A percentile compares a stretch with the other conserved stretches of the same genome.
Conservation (phyloP, 305 asterid species). For the Fraxinus platypoda region DNA sequence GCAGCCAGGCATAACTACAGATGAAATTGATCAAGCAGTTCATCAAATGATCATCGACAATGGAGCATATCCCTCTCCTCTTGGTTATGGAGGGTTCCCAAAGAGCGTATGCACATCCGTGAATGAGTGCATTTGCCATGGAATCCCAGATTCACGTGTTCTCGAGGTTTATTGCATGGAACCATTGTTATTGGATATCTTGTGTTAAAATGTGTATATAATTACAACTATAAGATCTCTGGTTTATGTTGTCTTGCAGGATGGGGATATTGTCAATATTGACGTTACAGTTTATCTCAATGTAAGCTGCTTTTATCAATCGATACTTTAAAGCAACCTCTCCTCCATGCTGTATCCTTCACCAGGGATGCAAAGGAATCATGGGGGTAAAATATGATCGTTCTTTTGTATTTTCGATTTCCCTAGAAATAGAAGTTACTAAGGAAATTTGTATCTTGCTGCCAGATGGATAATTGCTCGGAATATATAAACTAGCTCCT, state of each 20-base stretch:
- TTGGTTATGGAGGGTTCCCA: conserved; percentile 96
- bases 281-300: conserved; percentile 95
- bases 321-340: conserved; percentile 5
- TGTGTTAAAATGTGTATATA: not conserved
- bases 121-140: conserved; percentile 99
- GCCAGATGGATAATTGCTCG: conserved; percentile 15
- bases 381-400: not conserved
- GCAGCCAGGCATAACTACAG: conserved; percentile 99
- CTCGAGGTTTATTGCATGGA: conserved; percentile 64
- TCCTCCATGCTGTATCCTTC: conserved; percentile 3
- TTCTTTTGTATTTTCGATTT: not conserved
- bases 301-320: conserved; percentile 51
- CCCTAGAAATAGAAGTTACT: not conserved
- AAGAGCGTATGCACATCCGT: conserved; percentile 98
- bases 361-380: not conserved
- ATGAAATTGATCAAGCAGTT: conserved; percentile 91
- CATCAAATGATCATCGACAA: conserved; percentile 89
- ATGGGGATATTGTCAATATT: conserved; percentile 93
- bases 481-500: not conserved
- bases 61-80: conserved; percentile 99
- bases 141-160: conserved; percentile 95
- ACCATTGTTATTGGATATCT: conserved; percentile 2
- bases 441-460: conserved; percentile 9
- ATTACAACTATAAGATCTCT: conserved; percentile 16
- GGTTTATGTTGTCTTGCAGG: conserved; percentile 51